Base-by-base conservation (phyloP, 768 basidiomycete species). In the Calocybe indica region DNA sequence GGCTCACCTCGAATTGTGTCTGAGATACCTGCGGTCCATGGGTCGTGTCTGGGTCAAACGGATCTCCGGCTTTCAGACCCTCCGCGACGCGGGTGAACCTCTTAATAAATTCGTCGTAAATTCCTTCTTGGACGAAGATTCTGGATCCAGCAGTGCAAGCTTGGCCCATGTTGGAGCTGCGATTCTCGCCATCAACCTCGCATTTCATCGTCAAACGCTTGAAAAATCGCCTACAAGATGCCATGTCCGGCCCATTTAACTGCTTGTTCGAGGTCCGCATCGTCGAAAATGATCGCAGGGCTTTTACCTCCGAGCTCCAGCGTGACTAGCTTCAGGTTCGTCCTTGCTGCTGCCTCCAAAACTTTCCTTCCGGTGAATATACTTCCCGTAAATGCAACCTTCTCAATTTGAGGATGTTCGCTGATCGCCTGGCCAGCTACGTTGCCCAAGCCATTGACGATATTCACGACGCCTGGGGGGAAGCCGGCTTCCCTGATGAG, bases 371-470 rank as follows among this genome's bases (percentile, higher is more conserved):
- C 92, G 15, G 83, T 79, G 36, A 83, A 68, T 1, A 88, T 89
- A 49, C 84, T 86, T 2, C 91, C 92, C 0, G 92, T 95, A 70
- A 95, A 94, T 0, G 90, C 85, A 29, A 92, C 74, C 69, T 86
- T 87, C 50, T 79, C 75, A 54, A 88, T 66, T 9, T 55, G 66
- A 53, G 70, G 71, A 66, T 88, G 83, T 33, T 70, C 66, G 5
- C 73, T 59, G 47, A 88, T 79, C 29, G 85, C 82, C 35, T 82
- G 60, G 0, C 87, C 86, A 12, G 77, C 83, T 12, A 73, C 75
- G 31, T 46, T 38, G 1, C 85, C 86, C 51, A 78, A 76, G n/a
- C 85, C 88, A 7, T 72, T 70, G 37, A 89, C 59, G 50, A 85
- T 67, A 62, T 88, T 86, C 54, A 88, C 67, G 7, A 85, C 84